Percentiles rank a stretch among this genome's conserved stretches.
Evolutionary conservation across 768 basidiomycete species (phyloP).

Genomic region (Cystofilobasidium bisporidii): DNA sequence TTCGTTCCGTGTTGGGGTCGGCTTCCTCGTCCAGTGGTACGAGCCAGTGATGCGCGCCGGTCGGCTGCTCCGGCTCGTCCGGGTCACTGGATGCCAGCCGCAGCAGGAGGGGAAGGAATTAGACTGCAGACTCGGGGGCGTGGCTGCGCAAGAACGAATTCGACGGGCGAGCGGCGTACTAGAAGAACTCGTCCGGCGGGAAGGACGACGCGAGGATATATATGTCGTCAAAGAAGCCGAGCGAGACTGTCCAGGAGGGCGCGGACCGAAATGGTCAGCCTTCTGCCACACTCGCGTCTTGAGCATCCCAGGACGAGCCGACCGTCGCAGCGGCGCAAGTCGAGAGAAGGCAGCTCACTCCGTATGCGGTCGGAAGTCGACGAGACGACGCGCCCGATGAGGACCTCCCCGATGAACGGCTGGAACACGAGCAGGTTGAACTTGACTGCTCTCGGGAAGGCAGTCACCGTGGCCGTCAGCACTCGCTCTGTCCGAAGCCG

Average conservation of each 20-base stretch:
- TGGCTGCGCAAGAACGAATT: too few relatives aligned
- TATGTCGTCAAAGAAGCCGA: conserved; percentile 92
- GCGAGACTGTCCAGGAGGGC: conserved; percentile 49
- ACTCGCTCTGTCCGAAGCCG: too few relatives aligned
- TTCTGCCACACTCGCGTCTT: too few relatives aligned
- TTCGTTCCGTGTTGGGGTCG: conserved; percentile 7
- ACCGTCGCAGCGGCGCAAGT: too few relatives aligned
- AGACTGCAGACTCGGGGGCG: too few relatives aligned
- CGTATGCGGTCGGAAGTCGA: conserved; percentile 77
- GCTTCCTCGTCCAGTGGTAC: conserved; percentile 22
- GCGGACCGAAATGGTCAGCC: background rate
- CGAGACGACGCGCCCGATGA: conserved; percentile 78
- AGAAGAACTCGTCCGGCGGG: conserved; percentile 52
- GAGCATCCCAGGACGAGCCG: too few relatives aligned
- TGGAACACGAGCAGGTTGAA: conserved; percentile 86
- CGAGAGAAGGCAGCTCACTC: conserved; percentile 47
- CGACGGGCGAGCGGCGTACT: too few relatives aligned
- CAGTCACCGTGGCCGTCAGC: too few relatives aligned
- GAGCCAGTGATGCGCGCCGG: conserved; percentile 15
- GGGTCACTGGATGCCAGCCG: conserved; percentile 36
- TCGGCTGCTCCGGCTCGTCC: conserved; percentile 30
- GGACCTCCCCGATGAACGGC: conserved; percentile 80
- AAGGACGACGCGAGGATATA: conserved; percentile 70
- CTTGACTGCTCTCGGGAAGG: conserved; percentile 50
- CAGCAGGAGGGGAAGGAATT: background rate